Percentiles rank a stretch among this genome's conserved stretches.
Evolutionary conservation across 257 asterid genomes (phyloP).

Genomic region (Primulina huaijiensis): DNA sequence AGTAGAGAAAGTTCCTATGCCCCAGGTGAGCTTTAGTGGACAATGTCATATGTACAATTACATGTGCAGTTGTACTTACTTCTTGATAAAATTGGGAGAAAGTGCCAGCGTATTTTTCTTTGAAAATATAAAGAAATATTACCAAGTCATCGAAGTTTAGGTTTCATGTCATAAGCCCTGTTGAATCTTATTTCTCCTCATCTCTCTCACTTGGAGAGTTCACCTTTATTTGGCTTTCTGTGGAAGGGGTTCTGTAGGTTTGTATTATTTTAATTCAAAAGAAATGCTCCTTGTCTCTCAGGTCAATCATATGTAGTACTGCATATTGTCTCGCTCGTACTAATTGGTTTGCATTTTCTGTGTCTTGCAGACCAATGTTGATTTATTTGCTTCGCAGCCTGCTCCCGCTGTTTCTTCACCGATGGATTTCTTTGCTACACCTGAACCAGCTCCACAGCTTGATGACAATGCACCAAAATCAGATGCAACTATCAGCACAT

Average conservation of each 20-base stretch:
- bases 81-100: background rate
- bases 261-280: background rate
- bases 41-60: background rate
- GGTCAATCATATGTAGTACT: background rate
- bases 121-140: background rate
- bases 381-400: constrained; percentile 71
- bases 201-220: background rate
- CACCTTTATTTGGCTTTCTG: background rate
- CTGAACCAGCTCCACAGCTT: constrained; percentile 50
- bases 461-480: constrained; percentile 38
- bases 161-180: background rate
- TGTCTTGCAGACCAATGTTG: constrained; percentile 51
- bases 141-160: background rate
- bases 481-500: constrained; percentile 34
- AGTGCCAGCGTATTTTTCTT: background rate
- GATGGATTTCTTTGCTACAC: constrained; percentile 63
- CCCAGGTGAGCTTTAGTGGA: constrained; percentile 43
- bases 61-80: background rate
- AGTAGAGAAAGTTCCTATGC: constrained; percentile 36
- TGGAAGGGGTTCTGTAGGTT: background rate
- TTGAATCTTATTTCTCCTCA: background rate
- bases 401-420: constrained; percentile 48
- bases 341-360: constrained; percentile 17
- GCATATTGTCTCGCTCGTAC: background rate
- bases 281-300: constrained; percentile 1